A percentile compares a stretch with the other conserved stretches of the same genome.
phyloP scores from a whole-genome alignment of 2,329 filamentous ascomycete species.

The Pseudocercospora fijiensis region DNA sequence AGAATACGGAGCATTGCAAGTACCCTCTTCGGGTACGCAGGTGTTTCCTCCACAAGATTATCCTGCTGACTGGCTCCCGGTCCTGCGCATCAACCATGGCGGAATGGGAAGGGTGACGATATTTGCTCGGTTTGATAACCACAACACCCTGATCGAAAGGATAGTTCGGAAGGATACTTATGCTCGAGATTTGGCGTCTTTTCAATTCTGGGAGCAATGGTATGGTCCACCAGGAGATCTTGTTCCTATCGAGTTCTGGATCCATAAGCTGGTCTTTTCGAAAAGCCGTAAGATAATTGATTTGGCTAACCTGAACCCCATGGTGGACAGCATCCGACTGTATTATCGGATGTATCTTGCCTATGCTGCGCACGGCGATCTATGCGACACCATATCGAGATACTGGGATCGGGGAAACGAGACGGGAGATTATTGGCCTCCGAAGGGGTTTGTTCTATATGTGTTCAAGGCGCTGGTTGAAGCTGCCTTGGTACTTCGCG shows the following conservation, averaged over 20 bases:
- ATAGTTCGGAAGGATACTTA: slow-evolving; percentile 13
- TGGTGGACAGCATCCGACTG: background rate
- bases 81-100: background rate
- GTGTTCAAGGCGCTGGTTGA: slow-evolving; percentile 17
- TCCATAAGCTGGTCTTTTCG: background rate
- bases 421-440: background rate
- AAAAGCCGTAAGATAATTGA: background rate
- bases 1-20: background rate
- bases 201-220: slow-evolving; percentile 1
- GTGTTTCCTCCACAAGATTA: background rate
- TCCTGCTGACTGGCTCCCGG: background rate
- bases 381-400: background rate
- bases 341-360: slow-evolving; percentile 13
- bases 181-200: background rate
- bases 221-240: slow-evolving; percentile 5
- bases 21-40: background rate
- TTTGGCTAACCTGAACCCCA: background rate
- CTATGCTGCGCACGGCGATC: slow-evolving; percentile 12
- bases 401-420: background rate
- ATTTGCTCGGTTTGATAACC: background rate
- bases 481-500: slow-evolving; percentile 13
- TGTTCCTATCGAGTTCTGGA: slow-evolving; percentile 11
- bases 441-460: slow-evolving; percentile 13
- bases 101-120: slow-evolving; percentile 11
- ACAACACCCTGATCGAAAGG: slow-evolving; percentile 3